A percentile compares a stretch with the other conserved stretches of the same genome.
Conservation (phyloP, 768 basidiomycete genomes). For the Pluteus cervinus region DNA sequence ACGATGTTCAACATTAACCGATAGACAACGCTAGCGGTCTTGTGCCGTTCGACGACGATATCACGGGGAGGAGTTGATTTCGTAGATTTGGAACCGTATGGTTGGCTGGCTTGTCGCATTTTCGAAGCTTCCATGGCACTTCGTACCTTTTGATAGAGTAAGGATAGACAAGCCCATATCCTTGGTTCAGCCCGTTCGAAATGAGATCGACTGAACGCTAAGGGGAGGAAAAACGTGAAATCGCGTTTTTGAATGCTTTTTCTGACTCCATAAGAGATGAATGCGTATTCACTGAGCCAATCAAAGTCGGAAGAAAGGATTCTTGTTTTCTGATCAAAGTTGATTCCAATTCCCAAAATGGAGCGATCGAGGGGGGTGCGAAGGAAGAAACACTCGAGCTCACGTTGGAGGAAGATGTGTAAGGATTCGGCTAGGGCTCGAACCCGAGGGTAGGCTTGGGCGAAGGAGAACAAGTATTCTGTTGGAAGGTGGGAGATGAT, state of each 20-base stretch:
- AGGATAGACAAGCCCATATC: constrained; percentile 28
- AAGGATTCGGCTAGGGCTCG: constrained; percentile 21
- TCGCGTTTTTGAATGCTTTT: constrained; percentile 33
- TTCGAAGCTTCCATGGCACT: constrained; percentile 9
- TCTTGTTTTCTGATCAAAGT: constrained; percentile 22
- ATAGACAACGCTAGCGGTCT: constrained; percentile 29
- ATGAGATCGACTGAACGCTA: constrained; percentile 35
- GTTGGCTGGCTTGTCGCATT: too few relatives aligned
- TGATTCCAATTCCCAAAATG: constrained; percentile 35
- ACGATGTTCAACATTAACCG: constrained; percentile 43
- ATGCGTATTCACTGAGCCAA: constrained; percentile 40
- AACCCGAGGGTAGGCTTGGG: constrained; percentile 34
- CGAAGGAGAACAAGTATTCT: constrained; percentile 31
- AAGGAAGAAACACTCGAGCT: constrained; percentile 42
- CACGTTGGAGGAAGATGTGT: constrained; percentile 33
- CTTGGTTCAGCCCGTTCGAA: constrained; percentile 23
- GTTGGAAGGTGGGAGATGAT: constrained; percentile 27
- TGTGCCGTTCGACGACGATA: constrained; percentile 20
- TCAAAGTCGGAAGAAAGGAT: constrained; percentile 38
- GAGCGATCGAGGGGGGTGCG: constrained; percentile 29
- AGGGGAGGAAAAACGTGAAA: constrained; percentile 36
- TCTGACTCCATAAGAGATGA: constrained; percentile 26
- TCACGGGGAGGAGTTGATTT: too few relatives aligned
- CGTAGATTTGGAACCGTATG: too few relatives aligned
- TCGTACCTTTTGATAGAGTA: constrained; percentile 26